Evolutionary conservation across 768 basidiomycete species (phyloP), one percentile per base, ranked within the genome.

Genomic region (Termitomyces heimii): DNA sequence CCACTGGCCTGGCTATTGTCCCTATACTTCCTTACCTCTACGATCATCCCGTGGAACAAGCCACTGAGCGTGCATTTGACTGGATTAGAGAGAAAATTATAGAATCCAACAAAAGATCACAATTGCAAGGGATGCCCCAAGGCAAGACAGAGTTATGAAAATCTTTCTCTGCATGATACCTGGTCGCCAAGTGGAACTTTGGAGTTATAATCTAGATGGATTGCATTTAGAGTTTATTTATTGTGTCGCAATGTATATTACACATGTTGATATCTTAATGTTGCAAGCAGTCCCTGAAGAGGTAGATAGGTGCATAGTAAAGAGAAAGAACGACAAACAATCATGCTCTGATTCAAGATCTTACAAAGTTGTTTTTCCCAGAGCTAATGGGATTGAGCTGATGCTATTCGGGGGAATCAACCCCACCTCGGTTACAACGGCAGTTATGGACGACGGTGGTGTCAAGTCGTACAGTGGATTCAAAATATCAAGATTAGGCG

Each of bases 401-500:
- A 95, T 92, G 60, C 92, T 92, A 63, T 87, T 93, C 0, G 94
- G 92, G 4, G 94, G 94, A 60, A 96, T 97, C 54, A 98, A 77
- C 2, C 96, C 96, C 44, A 95, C 94, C 73, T 99, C 97, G 3
- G 96, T 98, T 54, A 98, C 94, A 24, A 99, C 92, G 18, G 91
- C 96, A 1, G 97, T 96, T 60, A 99, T 94, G 67, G 85, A 89
- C 20, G 82, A 83, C 1, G 95, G 89, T 2, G 96, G 92, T 2
- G 97, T 97, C 44, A 98, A 77, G 70, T 99, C 97, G 67, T 98
- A 99, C 13, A 98, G 71, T 6, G 96, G 89, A 68, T 89, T 92
- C 60, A 97, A 74, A 22, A 88, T 81, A 62, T 93, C 86, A 16
- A 97, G 77, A 62, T 84, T 85, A 22, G 78, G 70, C 54, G 72